phyloP scores from a whole-genome alignment of 2,329 filamentous ascomycete genomes.

The Pochonia chlamydosporia region DNA sequence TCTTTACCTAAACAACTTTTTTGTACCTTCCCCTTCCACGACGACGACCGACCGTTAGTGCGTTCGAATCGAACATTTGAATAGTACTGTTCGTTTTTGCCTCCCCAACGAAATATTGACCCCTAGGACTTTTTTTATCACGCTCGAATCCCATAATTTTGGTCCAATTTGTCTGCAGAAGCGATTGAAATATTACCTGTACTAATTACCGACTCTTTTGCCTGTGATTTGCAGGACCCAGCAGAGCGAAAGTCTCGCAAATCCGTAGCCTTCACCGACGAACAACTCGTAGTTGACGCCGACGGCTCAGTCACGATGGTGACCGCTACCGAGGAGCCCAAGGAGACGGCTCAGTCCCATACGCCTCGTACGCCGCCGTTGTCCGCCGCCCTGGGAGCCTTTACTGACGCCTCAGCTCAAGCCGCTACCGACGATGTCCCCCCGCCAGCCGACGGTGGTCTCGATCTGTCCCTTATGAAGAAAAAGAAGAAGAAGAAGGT shows the following conservation, averaged over 20 bases:
- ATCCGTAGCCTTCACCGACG: conserved; percentile 89
- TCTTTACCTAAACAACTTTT: neutral
- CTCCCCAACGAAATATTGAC: neutral
- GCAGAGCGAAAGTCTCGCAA: conserved; percentile 72
- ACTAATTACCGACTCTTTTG: neutral
- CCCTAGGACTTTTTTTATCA: neutral
- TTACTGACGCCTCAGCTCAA: conserved; percentile 44
- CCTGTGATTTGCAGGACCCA: conserved; percentile 14
- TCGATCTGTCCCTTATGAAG: conserved; percentile 64
- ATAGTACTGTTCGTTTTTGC: conserved; percentile 2
- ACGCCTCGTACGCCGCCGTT: conserved; percentile 60
- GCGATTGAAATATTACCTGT: neutral
- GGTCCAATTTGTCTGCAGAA: neutral
- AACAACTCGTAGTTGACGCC: conserved; percentile 79
- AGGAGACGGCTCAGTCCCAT: conserved; percentile 78
- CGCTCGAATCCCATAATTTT: neutral
- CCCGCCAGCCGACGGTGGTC: conserved; percentile 44
- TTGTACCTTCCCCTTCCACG: neutral
- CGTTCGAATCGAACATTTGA: neutral
- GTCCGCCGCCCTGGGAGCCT: conserved; percentile 47
- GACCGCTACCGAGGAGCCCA: conserved; percentile 67
- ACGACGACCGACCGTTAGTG: neutral
- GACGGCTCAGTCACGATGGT: conserved; percentile 80
- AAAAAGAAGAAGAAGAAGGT: conserved; percentile 87
- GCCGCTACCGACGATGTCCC: conserved; percentile 39